Evolutionary conservation across 441 rosid species (phyloP).

Genomic region (Mallotus repandus): DNA sequence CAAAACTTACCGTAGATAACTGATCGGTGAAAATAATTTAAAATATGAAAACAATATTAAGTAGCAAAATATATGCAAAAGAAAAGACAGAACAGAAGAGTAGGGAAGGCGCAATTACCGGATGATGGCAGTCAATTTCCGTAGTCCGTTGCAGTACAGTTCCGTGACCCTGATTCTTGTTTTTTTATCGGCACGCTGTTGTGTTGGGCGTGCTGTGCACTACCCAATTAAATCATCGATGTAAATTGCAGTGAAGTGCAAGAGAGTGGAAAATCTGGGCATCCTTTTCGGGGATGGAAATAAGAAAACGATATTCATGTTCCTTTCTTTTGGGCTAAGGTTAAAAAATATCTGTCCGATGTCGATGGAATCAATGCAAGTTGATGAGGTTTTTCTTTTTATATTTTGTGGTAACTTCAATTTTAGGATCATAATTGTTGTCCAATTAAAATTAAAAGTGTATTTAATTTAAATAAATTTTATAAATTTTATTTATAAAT

Average conservation of each 20-base stretch:
- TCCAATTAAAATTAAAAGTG: too few relatives aligned
- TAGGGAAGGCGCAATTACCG: constrained; percentile 6
- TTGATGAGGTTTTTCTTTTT: too few relatives aligned
- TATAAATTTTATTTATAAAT: too few relatives aligned
- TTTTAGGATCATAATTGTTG: too few relatives aligned
- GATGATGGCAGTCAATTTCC: constrained; percentile 3
- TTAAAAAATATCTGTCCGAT: too few relatives aligned
- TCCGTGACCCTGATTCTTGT: constrained; percentile 16
- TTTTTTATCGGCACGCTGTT: rapidly evolving
- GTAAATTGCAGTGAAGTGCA: background rate
- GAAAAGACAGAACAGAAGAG: background rate
- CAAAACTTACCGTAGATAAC: too few relatives aligned
- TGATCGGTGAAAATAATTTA: too few relatives aligned
- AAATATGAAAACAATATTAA: too few relatives aligned
- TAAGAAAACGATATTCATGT: background rate
- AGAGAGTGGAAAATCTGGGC: background rate
- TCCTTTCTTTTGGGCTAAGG: background rate
- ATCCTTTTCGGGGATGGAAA: background rate
- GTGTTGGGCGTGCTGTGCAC: background rate
- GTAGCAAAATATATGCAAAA: too few relatives aligned
- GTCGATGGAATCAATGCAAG: too few relatives aligned
- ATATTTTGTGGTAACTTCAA: too few relatives aligned
- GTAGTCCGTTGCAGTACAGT: constrained; percentile 14
- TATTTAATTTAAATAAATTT: too few relatives aligned
- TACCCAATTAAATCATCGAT: background rate